Conservation (phyloP, 2,329 filamentous ascomycete genomes). For the Huntiella moniliformis region DNA sequence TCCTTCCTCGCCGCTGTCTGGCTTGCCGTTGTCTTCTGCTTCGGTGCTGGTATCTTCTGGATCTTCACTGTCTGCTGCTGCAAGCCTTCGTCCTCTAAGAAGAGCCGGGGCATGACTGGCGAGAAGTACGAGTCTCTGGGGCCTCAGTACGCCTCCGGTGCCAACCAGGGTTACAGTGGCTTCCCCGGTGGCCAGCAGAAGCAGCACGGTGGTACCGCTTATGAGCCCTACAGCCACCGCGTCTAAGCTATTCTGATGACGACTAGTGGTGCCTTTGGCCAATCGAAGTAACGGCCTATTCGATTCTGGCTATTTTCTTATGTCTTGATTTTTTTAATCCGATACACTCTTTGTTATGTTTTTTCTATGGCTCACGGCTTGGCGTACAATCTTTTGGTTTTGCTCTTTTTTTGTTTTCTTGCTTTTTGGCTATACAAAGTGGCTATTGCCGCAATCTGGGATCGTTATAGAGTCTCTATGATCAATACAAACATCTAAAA, state of each 20-base stretch:
- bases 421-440: not conserved
- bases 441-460: too few species aligned
- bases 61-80: constrained; percentile 84
- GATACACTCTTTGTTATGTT: not conserved
- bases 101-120: constrained; percentile 27
- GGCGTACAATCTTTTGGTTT: constrained; percentile 6
- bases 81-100: constrained; percentile 29
- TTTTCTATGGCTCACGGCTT: constrained; percentile 3
- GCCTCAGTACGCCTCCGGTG: constrained; percentile 13
- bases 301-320: not conserved
- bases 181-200: constrained; percentile 17
- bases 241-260: constrained; percentile 20
- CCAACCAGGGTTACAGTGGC: constrained; percentile 11
- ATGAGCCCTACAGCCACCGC: constrained; percentile 45
- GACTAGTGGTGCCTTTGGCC: too few species aligned
- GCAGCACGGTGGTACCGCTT: constrained; percentile 33
- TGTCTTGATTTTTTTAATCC: not conserved
- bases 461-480: too few species aligned
- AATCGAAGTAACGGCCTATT: constrained; percentile 2
- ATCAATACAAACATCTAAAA: too few species aligned
- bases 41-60: constrained; percentile 75
- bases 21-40: constrained; percentile 60
- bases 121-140: constrained; percentile 22
- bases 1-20: constrained; percentile 56
- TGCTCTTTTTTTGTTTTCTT: constrained; percentile 5